These are phyloP conservation scores for Salicornia ramosissima DNA, from an alignment of 148 eudicot species.

Conservation along the genomic window DNA sequence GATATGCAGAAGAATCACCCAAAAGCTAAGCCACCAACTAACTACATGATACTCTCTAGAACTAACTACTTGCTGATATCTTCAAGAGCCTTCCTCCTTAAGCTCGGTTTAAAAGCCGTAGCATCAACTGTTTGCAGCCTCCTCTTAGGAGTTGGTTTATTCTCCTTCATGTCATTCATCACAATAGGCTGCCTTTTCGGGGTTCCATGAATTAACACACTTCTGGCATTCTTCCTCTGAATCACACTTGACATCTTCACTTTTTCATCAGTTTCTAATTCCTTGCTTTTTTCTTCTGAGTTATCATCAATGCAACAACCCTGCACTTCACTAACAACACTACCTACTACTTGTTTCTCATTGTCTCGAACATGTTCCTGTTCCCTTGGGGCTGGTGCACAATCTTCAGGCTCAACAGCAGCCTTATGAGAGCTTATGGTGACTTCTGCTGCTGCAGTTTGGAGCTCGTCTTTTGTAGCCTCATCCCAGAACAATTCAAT, in stretches of 20 bases:
- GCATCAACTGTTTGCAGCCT: constrained; percentile 27
- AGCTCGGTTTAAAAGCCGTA: constrained; percentile 28
- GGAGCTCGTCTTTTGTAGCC: neutral
- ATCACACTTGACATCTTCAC: neutral
- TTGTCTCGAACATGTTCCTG: too few species aligned
- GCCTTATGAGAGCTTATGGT: too few species aligned
- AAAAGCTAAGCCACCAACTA: neutral
- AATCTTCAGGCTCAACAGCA: too few species aligned
- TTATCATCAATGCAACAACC: neutral
- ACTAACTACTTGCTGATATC: constrained; percentile 25
- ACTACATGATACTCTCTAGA: constrained; percentile 16
- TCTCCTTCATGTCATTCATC: constrained; percentile 49
- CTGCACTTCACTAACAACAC: too few species aligned
- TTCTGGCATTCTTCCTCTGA: constrained; percentile 19
- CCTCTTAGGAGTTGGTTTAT: constrained; percentile 29
- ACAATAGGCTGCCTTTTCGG: constrained; percentile 27
- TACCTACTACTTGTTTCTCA: too few species aligned
- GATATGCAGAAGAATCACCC: constrained; percentile 19
- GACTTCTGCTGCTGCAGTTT: neutral
- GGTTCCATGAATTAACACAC: constrained; percentile 41
- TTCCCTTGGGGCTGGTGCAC: too few species aligned
- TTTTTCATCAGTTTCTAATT: neutral
- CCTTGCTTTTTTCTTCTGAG: neutral
- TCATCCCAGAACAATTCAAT: neutral
- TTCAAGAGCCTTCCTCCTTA: constrained; percentile 41